Evolutionary conservation across 805 yeast genomes (phyloP).

Genomic region (Wickerhamomyces ciferrii): DNA sequence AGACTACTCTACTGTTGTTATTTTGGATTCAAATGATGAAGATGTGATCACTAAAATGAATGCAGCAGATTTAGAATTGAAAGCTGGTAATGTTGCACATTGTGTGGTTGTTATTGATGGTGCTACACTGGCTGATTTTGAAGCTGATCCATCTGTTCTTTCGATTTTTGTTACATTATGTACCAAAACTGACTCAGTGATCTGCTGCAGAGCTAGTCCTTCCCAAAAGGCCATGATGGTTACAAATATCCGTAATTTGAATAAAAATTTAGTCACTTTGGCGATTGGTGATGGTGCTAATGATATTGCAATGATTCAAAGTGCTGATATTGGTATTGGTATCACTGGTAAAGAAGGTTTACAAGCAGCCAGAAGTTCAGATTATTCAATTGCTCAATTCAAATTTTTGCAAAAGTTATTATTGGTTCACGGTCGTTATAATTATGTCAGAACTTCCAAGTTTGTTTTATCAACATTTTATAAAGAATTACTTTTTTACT

Average conservation of each 20-base stretch:
- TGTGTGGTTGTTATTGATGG: constrained; percentile 95
- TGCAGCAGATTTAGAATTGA: constrained; percentile 70
- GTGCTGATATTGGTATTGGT: constrained; percentile 97
- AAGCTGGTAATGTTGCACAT: constrained; percentile 78
- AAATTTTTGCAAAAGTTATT: constrained; percentile 75
- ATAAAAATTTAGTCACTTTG: constrained; percentile 69
- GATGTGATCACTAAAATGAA: constrained; percentile 63
- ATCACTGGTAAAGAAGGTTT: constrained; percentile 96
- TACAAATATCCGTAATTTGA: constrained; percentile 63
- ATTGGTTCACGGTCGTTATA: constrained; percentile 94
- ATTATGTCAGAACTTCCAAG: constrained; percentile 86
- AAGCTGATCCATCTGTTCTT: constrained; percentile 66
- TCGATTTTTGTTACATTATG: constrained; percentile 81
- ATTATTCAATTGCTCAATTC: constrained; percentile 93
- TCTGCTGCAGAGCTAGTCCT: constrained; percentile 96
- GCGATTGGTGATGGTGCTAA: constrained; percentile 99
- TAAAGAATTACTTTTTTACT: constrained; percentile 85
- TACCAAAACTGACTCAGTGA: constrained; percentile 81
- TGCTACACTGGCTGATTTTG: constrained; percentile 69
- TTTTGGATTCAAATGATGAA: constrained; percentile 53
- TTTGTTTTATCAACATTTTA: constrained; percentile 92
- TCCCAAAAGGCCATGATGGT: constrained; percentile 95
- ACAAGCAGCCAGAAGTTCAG: constrained; percentile 94
- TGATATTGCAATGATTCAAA: constrained; percentile 98
- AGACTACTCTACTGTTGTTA: constrained; percentile 84